phyloP scores from a whole-genome alignment of 164 flowering plant species.

The Buxus sempervirens region DNA sequence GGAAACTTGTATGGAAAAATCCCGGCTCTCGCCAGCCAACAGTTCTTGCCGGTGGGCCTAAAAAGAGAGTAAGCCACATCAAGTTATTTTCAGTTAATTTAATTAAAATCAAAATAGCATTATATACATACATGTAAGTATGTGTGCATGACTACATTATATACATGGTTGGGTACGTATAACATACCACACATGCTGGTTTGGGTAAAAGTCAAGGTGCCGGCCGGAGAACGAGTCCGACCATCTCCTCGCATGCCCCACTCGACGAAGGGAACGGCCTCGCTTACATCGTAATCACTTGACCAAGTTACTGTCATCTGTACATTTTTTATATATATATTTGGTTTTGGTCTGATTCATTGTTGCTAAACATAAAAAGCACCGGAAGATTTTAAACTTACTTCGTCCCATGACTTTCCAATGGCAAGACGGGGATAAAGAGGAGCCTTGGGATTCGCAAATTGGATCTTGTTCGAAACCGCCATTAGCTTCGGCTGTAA shows the following conservation, averaged over 20 bases:
- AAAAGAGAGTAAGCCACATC: too few relatives aligned
- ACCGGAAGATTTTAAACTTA: conserved; percentile 1
- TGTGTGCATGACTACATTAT: background rate
- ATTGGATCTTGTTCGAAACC: conserved; percentile 2
- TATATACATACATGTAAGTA: background rate
- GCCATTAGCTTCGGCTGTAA: conserved; percentile 22
- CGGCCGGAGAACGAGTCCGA: conserved; percentile 51
- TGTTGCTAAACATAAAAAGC: too few relatives aligned
- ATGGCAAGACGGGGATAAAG: conserved; percentile 23
- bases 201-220: conserved; percentile 51
- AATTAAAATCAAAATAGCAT: too few relatives aligned
- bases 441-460: conserved; percentile 23
- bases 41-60: conserved; percentile 82
- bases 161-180: too few relatives aligned
- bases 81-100: too few relatives aligned
- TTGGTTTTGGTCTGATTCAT: too few relatives aligned
- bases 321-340: too few relatives aligned
- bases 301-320: conserved; percentile 94
- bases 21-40: conserved; percentile 98
- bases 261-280: conserved; percentile 68
- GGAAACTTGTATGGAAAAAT: conserved; percentile 82
- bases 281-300: conserved; percentile 67
- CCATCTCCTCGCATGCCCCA: conserved; percentile 45
- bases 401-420: conserved; percentile 24
- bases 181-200: conserved; percentile 76